A percentile compares a stretch with the other conserved stretches of the same genome.
Evolutionary conservation across 306 rosid species (phyloP).

Genomic region (Cucurbita pepo): DNA sequence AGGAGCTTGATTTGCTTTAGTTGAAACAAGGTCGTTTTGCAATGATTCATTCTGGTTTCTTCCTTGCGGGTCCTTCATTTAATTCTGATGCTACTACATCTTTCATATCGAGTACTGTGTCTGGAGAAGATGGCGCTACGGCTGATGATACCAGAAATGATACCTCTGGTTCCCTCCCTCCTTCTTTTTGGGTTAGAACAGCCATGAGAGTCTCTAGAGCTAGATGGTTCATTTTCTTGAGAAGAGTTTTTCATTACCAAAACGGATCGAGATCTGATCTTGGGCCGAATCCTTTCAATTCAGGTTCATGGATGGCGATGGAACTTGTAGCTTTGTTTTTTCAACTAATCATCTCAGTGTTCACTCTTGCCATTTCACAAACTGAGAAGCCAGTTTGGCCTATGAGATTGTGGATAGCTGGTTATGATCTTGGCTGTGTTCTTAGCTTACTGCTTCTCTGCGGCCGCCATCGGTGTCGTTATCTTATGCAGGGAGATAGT

Average conservation of each 20-base stretch:
- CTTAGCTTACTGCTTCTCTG: constrained; percentile 56
- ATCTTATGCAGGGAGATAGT: constrained; percentile 33
- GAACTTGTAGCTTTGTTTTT: constrained; percentile 52
- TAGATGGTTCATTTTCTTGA: constrained; percentile 72
- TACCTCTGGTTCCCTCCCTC: not conserved
- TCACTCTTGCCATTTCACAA: constrained; percentile 47
- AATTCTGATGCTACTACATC: constrained; percentile 3
- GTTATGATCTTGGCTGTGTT: constrained; percentile 73
- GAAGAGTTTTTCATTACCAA: constrained; percentile 90
- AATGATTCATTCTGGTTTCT: constrained; percentile 4
- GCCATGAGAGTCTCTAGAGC: constrained; percentile 91
- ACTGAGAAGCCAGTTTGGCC: constrained; percentile 91
- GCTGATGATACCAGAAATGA: not conserved
- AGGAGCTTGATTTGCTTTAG: not conserved
- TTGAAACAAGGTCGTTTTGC: not conserved
- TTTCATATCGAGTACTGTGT: not conserved
- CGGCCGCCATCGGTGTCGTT: constrained; percentile 45
- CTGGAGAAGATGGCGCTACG: not conserved
- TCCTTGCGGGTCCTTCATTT: not conserved
- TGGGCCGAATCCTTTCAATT: constrained; percentile 77
- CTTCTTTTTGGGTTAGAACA: constrained; percentile 28
- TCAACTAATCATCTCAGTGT: constrained; percentile 43
- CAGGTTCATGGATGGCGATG: constrained; percentile 66
- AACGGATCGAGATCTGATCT: constrained; percentile 80
- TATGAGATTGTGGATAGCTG: constrained; percentile 82